phyloP scores from a whole-genome alignment of 1,284 basidiomycete genomes.

The Gomphus sp. region DNA sequence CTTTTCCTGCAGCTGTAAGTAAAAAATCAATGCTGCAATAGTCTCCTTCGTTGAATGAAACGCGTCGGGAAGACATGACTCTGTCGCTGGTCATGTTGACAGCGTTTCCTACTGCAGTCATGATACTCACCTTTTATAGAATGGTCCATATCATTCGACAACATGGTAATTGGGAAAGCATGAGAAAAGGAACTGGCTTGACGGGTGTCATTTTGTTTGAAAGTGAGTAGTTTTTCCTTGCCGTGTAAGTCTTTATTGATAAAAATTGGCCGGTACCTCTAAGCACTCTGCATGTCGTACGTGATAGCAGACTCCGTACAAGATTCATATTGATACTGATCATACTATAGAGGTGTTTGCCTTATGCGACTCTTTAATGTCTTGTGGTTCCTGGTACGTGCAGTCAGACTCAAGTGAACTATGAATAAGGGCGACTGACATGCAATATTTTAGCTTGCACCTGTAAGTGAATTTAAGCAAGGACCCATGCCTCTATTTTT shows the following conservation, averaged over 20 bases:
- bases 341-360: neutral
- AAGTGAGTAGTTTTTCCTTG: neutral
- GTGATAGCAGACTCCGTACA: neutral
- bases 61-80: neutral
- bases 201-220: conserved; percentile 2
- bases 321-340: neutral
- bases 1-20: neutral
- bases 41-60: neutral
- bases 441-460: neutral
- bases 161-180: neutral
- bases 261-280: neutral
- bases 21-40: neutral
- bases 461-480: neutral
- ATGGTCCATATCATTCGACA: neutral
- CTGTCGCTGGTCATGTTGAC: neutral
- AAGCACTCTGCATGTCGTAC: conserved; percentile 3
- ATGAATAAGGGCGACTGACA: neutral
- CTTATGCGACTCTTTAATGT: conserved; percentile 2
- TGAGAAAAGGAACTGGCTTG: neutral
- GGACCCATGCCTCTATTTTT: neutral
- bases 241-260: neutral
- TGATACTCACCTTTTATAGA: neutral
- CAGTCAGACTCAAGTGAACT: neutral
- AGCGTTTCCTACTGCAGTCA: conserved; percentile 1
- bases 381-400: conserved; percentile 5